Conservation (phyloP, 768 basidiomycete species). For the Myochromella boudieri region DNA sequence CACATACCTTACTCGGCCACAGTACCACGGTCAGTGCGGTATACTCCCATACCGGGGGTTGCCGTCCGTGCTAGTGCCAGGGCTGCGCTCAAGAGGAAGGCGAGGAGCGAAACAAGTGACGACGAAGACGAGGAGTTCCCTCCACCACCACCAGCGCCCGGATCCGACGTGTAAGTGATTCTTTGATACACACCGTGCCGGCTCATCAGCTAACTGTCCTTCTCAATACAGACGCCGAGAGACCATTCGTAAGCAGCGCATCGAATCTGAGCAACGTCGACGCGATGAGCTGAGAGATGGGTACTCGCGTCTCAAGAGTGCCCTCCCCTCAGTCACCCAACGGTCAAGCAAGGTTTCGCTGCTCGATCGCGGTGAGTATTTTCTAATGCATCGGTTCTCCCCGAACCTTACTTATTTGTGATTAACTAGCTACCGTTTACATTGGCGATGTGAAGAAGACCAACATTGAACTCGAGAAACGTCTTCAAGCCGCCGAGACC, state of each 20-base stretch:
- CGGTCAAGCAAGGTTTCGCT: constrained; percentile 91
- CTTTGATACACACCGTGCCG: neutral
- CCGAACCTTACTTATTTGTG: constrained; percentile 7
- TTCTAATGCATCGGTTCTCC: neutral
- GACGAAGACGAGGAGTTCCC: constrained; percentile 78
- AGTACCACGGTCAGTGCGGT: constrained; percentile 75
- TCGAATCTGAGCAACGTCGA: constrained; percentile 90
- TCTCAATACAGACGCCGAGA: constrained; percentile 65
- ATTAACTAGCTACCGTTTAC: constrained; percentile 74
- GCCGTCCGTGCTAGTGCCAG: constrained; percentile 55
- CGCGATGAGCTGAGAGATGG: constrained; percentile 92
- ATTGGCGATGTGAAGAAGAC: constrained; percentile 86
- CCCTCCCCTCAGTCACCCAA: constrained; percentile 87
- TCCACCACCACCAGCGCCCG: constrained; percentile 39
- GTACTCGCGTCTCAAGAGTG: constrained; percentile 87
- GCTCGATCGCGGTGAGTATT: constrained; percentile 72
- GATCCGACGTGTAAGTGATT: constrained; percentile 52
- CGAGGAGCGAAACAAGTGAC: constrained; percentile 62
- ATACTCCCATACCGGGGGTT: constrained; percentile 68
- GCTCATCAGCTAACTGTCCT: constrained; percentile 1
- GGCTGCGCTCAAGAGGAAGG: constrained; percentile 41
- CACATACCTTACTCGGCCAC: constrained; percentile 53
- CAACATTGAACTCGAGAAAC: constrained; percentile 70
- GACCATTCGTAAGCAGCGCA: constrained; percentile 88
- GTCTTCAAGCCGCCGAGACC: constrained; percentile 75